These are phyloP conservation scores for Multifurca ochricompacta DNA, from an alignment of 768 basidiomycete genomes.

Conservation along the genomic window DNA sequence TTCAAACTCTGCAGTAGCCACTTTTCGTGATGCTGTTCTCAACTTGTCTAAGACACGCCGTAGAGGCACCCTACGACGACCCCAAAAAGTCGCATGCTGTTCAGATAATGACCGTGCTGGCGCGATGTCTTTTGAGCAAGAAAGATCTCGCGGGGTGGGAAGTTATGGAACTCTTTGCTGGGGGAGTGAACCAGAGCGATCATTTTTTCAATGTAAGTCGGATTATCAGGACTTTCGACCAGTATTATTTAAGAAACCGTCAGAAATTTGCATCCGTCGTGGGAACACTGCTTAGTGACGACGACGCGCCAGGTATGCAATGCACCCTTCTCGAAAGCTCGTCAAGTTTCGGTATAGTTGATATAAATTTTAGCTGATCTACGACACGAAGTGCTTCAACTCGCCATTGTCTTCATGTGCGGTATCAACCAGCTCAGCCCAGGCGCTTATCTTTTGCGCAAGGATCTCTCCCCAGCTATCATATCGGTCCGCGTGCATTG, in stretches of 20 bases:
- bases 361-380: conserved; percentile 34
- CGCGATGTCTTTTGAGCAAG: conserved; percentile 46
- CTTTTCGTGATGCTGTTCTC: conserved; percentile 41
- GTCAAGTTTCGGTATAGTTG: conserved; percentile 1
- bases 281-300: conserved; percentile 39
- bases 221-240: conserved; percentile 2
- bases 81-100: conserved; percentile 38
- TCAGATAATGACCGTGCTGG: conserved; percentile 41
- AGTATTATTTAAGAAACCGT: neutral
- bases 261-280: conserved; percentile 47
- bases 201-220: conserved; percentile 43
- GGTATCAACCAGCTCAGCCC: conserved; percentile 57
- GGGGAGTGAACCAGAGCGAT: conserved; percentile 52
- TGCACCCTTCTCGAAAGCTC: conserved; percentile 8
- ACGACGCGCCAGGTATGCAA: conserved; percentile 37
- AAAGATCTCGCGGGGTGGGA: conserved; percentile 57
- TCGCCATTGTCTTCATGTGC: conserved; percentile 51
- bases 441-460: conserved; percentile 61
- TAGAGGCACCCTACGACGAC: conserved; percentile 29
- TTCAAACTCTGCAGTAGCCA: conserved; percentile 36
- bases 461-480: conserved; percentile 52
- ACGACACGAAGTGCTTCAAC: conserved; percentile 48
- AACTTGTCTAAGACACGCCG: conserved; percentile 37
- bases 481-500: conserved; percentile 32
- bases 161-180: conserved; percentile 61